Evolutionary conservation across 163 green algal genomes (phyloP).

Genomic region (Trebouxia gelatinosa): DNA sequence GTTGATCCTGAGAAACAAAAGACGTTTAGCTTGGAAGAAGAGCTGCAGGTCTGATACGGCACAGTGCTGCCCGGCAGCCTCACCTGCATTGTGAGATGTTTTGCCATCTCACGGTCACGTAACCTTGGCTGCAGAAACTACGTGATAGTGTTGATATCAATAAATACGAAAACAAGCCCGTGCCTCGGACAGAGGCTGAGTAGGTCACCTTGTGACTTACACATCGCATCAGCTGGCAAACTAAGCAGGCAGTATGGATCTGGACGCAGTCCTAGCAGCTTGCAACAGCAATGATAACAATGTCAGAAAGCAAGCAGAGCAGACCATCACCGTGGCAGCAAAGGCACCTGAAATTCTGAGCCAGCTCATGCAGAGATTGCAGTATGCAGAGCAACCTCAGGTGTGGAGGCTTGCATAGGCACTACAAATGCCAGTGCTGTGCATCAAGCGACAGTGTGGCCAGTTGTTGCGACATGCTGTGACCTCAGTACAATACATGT

Average conservation of each 20-base stretch:
- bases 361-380: conserved; percentile 27
- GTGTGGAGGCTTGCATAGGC: too few species aligned
- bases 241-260: not conserved
- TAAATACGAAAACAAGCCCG: conserved; percentile 34
- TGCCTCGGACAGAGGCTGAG: not conserved
- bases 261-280: conserved; percentile 11
- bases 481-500: not conserved
- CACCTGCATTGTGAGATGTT: not conserved
- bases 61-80: not conserved
- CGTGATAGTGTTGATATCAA: conserved; percentile 6
- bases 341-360: conserved; percentile 17
- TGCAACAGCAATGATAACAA: conserved; percentile 28
- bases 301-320: conserved; percentile 21
- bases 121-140: conserved; percentile 1
- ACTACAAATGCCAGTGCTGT: too few species aligned
- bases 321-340: conserved; percentile 11
- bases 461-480: not conserved
- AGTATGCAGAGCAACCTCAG: conserved; percentile 2
- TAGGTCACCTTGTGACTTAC: not conserved
- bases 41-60: not conserved
- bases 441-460: not conserved
- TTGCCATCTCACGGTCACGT: not conserved
- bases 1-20: conserved; percentile 29
- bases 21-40: conserved; percentile 16
- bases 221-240: not conserved